Base-by-base conservation (phyloP, 805 yeast genomes). In the Barnettozyma pratensis region DNA sequence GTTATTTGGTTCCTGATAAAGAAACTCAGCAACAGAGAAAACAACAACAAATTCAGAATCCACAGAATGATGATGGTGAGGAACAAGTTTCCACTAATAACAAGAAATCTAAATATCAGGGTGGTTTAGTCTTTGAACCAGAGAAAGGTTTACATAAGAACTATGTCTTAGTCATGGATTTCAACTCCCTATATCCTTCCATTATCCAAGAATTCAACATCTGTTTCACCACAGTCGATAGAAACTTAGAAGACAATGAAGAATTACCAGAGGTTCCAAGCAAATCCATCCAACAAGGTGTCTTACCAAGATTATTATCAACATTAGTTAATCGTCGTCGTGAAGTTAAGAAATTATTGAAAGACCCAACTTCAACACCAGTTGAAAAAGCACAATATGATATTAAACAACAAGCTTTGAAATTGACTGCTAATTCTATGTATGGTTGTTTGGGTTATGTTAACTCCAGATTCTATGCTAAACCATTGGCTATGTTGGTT, bases 361-460 rank as follows among this genome's bases (percentile, higher is more conserved):
- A 89, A 58, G 83, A 81, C 55, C 84, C 91, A 34, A 75, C 77
- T 40, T 79, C 83, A 26, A 74, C 83, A 0, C 72, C 81, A 0
- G 68, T 73, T 46, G 90, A 87, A 62, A 79, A 69, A 48, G 85
- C 87, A 0, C 97, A 92, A 62, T 89, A 85, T 73, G 98, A 94
- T 65, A 90, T 91, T 62, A 88, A 91, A 62, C 99, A 94, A 67
- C 95, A 86, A 65, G 98, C 99, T 0, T 77, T 94, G 64, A 94
- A 94, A 65, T 75, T 94, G 63, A 95, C 99, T 3, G 99, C 99
- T 30, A 94, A 94, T 68, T 94, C 99, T n/a, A 92, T 94, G 97
- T 94, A 94, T 70, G 99, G 99, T 63, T 94, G 98, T 77, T 76
- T 94, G 59, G 99, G 99, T 57, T 91, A 83, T 65, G 86, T 85